A percentile compares a stretch with the other conserved stretches of the same genome.
These are phyloP conservation scores for Skeletonema potamos DNA, from an alignment of 108 stramenopile genomes.

Conservation along the genomic window DNA sequence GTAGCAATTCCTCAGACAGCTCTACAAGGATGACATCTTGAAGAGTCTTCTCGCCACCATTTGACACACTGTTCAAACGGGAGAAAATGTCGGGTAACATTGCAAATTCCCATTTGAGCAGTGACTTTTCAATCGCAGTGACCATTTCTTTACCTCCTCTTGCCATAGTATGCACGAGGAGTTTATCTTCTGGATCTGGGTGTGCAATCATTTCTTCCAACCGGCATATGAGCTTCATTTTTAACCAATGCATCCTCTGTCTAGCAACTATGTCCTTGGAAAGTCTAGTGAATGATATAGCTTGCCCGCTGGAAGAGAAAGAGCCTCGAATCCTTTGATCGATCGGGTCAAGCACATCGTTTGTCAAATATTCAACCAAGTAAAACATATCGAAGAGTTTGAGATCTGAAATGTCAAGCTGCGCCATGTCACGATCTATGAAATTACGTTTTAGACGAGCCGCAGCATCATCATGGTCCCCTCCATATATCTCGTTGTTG, in stretches of 20 bases:
- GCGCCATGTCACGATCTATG: conserved; percentile 45
- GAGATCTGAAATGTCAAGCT: conserved; percentile 38
- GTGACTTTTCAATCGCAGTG: background rate
- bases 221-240: background rate
- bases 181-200: background rate
- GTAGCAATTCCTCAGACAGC: conserved; percentile 17
- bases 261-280: conserved; percentile 18
- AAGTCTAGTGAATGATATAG: background rate
- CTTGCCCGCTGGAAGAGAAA: no score
- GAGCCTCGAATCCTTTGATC: conserved; percentile 3
- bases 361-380: conserved; percentile 27
- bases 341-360: conserved; percentile 16
- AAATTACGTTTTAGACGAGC: conserved; percentile 52
- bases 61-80: background rate
- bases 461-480: conserved; percentile 18
- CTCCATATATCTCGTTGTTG: conserved; percentile 23
- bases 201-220: conserved; percentile 4
- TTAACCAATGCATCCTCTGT: conserved; percentile 33
- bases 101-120: background rate
- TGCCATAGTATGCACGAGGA: background rate
- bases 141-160: background rate
- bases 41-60: background rate
- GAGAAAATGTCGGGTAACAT: background rate
- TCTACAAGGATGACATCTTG: background rate
- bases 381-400: conserved; percentile 12